phyloP scores from a whole-genome alignment of 1,284 basidiomycete species.

The Vanrija sp. region DNA sequence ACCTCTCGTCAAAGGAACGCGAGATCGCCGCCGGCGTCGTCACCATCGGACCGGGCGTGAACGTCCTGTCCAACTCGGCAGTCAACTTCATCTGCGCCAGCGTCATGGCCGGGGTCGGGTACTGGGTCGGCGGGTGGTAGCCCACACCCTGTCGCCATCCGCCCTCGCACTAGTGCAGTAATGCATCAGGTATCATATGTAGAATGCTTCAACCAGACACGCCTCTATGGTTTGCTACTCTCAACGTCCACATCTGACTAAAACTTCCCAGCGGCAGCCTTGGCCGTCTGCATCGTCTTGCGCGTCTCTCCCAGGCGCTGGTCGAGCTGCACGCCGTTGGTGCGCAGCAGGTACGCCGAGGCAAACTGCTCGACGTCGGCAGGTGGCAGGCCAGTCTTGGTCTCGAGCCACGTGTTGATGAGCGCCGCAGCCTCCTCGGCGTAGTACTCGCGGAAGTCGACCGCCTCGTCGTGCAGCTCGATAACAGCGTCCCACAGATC shows the following conservation, averaged over 20 bases:
- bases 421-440: constrained; percentile 41
- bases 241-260: constrained; percentile 5
- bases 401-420: constrained; percentile 23
- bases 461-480: constrained; percentile 33
- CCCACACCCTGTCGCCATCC: background rate
- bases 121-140: constrained; percentile 21
- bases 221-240: background rate
- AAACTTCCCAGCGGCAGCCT: constrained; percentile 30
- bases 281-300: constrained; percentile 32
- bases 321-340: constrained; percentile 17
- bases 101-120: constrained; percentile 32
- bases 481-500: constrained; percentile 39
- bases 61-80: constrained; percentile 65
- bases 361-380: constrained; percentile 39
- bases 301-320: constrained; percentile 24
- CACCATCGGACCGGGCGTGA: constrained; percentile 62
- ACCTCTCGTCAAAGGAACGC: constrained; percentile 49
- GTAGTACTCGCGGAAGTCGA: constrained; percentile 36
- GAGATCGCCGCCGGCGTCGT: constrained; percentile 48
- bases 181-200: constrained; percentile 1
- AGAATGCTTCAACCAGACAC: background rate
- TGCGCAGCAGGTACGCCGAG: constrained; percentile 33
- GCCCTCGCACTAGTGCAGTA: background rate
- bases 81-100: constrained; percentile 38
- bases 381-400: constrained; percentile 15